Evolutionary conservation across 768 basidiomycete species (phyloP).

Genomic region (Amanita phalloides): DNA sequence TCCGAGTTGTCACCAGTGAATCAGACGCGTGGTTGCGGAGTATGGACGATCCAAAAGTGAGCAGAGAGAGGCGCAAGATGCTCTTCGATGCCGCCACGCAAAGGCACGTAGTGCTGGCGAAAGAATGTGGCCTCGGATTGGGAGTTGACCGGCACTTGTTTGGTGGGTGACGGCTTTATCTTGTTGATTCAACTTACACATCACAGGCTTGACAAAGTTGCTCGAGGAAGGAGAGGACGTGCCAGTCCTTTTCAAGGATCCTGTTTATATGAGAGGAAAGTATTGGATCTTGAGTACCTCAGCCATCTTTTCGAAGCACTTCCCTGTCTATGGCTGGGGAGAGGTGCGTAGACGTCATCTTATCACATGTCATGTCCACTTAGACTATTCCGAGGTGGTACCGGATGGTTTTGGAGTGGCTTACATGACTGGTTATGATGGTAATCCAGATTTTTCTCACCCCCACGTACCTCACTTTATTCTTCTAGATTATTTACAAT

Average conservation of each 20-base stretch:
- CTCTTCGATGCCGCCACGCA: slow-evolving; percentile 52
- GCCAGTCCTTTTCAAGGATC: slow-evolving; percentile 68
- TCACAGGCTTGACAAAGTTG: slow-evolving; percentile 59
- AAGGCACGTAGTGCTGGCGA: slow-evolving; percentile 58
- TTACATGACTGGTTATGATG: slow-evolving; percentile 86
- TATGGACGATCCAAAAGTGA: slow-evolving; percentile 48
- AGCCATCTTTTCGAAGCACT: slow-evolving; percentile 77
- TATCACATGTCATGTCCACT: background rate
- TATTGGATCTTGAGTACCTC: slow-evolving; percentile 90
- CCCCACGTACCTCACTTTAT: slow-evolving; percentile 3
- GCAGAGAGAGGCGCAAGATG: slow-evolving; percentile 30
- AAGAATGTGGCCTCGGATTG: slow-evolving; percentile 49
- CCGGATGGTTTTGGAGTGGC: slow-evolving; percentile 92
- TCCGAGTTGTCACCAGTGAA: slow-evolving; percentile 71
- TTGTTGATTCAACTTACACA: background rate
- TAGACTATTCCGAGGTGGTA: slow-evolving; percentile 46
- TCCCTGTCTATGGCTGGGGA: slow-evolving; percentile 88
- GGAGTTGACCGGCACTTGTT: slow-evolving; percentile 87
- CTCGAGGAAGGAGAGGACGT: slow-evolving; percentile 49
- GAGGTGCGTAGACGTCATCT: slow-evolving; percentile 34
- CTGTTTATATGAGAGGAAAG: slow-evolving; percentile 58
- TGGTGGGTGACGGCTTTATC: slow-evolving; percentile 32
- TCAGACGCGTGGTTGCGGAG: slow-evolving; percentile 66
- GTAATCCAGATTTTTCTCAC: slow-evolving; percentile 24
- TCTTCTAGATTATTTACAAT: slow-evolving; percentile 62